A percentile compares a stretch with the other conserved stretches of the same genome.
phyloP scores from a whole-genome alignment of 106 monocot species.

The Dendrobium huoshanense region DNA sequence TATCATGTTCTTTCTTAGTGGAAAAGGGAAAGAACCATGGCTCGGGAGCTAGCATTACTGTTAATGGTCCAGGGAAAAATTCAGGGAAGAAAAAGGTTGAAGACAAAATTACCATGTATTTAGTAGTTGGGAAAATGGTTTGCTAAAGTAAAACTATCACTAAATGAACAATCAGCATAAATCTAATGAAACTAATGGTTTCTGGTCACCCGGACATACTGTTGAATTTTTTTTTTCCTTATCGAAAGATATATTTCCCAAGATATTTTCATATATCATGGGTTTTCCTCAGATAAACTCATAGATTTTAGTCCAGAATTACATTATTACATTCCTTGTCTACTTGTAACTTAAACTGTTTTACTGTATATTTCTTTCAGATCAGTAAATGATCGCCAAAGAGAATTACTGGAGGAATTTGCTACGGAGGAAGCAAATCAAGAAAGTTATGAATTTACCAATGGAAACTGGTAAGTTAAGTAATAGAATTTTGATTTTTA shows the following conservation, averaged over 20 bases:
- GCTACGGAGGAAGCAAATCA: constrained; percentile 64
- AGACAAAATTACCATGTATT: too few species aligned
- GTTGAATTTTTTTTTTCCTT: not conserved
- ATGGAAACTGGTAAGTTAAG: constrained; percentile 48
- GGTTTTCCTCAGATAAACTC: not conserved
- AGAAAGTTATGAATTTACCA: constrained; percentile 34
- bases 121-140: too few species aligned
- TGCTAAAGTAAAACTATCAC: too few species aligned
- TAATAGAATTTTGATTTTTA: not conserved
- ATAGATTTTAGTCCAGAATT: not conserved
- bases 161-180: too few species aligned
- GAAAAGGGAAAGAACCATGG: too few species aligned
- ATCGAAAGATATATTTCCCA: not conserved
- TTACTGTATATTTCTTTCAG: constrained; percentile 22
- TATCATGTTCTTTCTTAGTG: too few species aligned
- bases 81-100: too few species aligned
- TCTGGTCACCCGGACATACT: too few species aligned
- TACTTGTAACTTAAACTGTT: not conserved
- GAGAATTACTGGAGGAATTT: constrained; percentile 88
- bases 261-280: not conserved
- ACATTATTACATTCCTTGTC: not conserved
- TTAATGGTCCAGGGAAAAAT: too few species aligned
- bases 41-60: too few species aligned
- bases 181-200: too few species aligned
- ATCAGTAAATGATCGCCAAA: constrained; percentile 74